Evolutionary conservation across 345 rosid species (phyloP).

Genomic region (Laguncularia racemosa): DNA sequence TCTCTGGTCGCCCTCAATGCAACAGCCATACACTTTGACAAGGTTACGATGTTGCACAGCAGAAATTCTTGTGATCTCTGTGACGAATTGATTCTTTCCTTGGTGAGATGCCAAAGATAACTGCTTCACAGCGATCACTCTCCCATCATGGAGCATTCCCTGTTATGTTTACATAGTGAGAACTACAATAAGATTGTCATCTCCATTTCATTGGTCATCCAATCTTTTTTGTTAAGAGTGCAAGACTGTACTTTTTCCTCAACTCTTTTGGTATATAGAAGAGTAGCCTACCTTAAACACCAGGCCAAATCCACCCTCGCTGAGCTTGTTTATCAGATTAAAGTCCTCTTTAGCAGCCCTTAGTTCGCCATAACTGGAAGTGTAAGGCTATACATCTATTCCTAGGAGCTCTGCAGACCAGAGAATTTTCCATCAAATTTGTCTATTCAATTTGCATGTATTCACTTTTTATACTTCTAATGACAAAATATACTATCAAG

Average conservation of each 20-base stretch:
- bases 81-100: conserved; percentile 59
- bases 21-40: conserved; percentile 61
- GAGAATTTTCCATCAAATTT: not conserved
- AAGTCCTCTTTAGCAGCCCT: conserved; percentile 62
- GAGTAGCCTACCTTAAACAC: conserved; percentile 48
- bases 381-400: conserved; percentile 47
- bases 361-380: conserved; percentile 56
- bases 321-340: conserved; percentile 54
- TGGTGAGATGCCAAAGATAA: conserved; percentile 53
- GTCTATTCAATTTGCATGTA: no score
- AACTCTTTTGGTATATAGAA: not conserved
- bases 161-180: conserved; percentile 1
- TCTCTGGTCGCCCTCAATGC: conserved; percentile 43
- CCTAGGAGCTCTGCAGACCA: conserved; percentile 42
- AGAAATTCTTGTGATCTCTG: conserved; percentile 71
- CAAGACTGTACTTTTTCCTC: not conserved
- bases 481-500: no score
- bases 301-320: conserved; percentile 90
- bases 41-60: conserved; percentile 60
- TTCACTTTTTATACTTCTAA: no score
- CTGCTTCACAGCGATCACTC: conserved; percentile 64
- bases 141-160: conserved; percentile 50
- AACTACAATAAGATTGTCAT: not conserved
- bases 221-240: no score
- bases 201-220: not conserved